Conservation (phyloP, 139 green algal species). For the Chlorella ohadii region DNA sequence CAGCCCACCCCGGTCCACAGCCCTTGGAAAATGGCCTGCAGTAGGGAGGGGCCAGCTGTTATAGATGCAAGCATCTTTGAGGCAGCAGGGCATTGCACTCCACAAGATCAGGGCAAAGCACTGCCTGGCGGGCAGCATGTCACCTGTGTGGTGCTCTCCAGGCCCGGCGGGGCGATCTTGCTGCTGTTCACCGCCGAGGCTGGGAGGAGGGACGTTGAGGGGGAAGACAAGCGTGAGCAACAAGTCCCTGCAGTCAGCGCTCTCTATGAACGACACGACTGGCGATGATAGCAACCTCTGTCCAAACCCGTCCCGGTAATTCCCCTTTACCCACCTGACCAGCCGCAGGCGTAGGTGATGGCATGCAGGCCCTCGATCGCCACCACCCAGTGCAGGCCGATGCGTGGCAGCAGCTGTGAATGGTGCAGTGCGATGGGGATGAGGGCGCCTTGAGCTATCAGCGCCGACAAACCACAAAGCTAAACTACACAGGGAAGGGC, state of each 20-base stretch:
- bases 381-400: constrained; percentile 8
- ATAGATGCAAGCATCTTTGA: too few species aligned
- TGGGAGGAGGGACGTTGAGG: not conserved
- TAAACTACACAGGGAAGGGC: too few species aligned
- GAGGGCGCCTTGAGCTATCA: too few species aligned
- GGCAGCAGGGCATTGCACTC: too few species aligned
- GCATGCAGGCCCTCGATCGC: constrained; percentile 36
- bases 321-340: constrained; percentile 23
- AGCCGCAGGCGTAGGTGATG: constrained; percentile 39
- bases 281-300: too few species aligned
- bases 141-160: constrained; percentile 29
- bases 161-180: constrained; percentile 43
- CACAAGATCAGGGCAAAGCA: too few species aligned
- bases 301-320: too few species aligned
- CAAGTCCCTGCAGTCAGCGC: too few species aligned
- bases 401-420: constrained; percentile 22
- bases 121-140: too few species aligned
- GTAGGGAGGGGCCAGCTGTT: not conserved
- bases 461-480: too few species aligned
- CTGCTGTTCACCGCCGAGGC: constrained; percentile 36
- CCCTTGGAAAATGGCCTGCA: constrained; percentile 35
- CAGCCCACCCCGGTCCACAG: constrained; percentile 41
- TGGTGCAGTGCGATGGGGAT: not conserved
- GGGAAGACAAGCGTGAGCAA: too few species aligned
- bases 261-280: too few species aligned